Percentiles rank a stretch among this genome's conserved stretches.
Conservation (phyloP, 2,329 filamentous ascomycete species). For the Aspergillus sp. region DNA sequence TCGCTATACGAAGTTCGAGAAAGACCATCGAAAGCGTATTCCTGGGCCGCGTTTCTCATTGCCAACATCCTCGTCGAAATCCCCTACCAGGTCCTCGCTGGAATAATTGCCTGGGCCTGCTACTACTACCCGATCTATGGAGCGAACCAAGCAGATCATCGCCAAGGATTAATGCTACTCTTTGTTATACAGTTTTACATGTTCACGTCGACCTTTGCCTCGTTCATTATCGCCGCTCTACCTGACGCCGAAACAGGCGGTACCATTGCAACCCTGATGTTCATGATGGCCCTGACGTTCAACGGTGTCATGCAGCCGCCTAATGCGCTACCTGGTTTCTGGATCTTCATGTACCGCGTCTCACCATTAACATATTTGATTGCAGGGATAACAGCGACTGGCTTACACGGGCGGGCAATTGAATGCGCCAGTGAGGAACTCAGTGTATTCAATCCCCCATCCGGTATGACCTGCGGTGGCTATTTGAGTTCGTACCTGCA, state of each 20-base stretch:
- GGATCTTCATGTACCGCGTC: conserved; percentile 76
- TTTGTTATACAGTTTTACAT: conserved; percentile 67
- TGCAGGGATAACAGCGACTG: conserved; percentile 60
- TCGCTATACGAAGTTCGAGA: conserved; percentile 78
- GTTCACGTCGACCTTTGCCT: conserved; percentile 73
- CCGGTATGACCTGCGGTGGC: conserved; percentile 49
- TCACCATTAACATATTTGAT: conserved; percentile 79
- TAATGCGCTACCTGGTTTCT: conserved; percentile 59
- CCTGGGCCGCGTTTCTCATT: conserved; percentile 78
- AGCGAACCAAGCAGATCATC: conserved; percentile 55
- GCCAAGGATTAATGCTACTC: conserved; percentile 71
- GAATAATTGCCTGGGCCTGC: conserved; percentile 65
- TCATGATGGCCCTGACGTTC: conserved; percentile 66
- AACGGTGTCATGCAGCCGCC: conserved; percentile 62
- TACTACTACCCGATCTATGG: conserved; percentile 75
- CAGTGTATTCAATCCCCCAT: conserved; percentile 55
- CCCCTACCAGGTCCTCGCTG: conserved; percentile 70
- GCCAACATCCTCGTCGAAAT: conserved; percentile 77
- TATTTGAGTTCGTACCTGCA: conserved; percentile 51
- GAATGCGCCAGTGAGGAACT: conserved; percentile 62
- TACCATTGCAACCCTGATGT: conserved; percentile 67
- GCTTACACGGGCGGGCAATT: conserved; percentile 59
- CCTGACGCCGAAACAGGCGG: conserved; percentile 66
- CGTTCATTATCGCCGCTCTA: conserved; percentile 67
- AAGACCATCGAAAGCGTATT: conserved; percentile 74